Evolutionary conservation across 176 grass and related monocot genomes (phyloP).

Genomic region (Eragrostis curvula): DNA sequence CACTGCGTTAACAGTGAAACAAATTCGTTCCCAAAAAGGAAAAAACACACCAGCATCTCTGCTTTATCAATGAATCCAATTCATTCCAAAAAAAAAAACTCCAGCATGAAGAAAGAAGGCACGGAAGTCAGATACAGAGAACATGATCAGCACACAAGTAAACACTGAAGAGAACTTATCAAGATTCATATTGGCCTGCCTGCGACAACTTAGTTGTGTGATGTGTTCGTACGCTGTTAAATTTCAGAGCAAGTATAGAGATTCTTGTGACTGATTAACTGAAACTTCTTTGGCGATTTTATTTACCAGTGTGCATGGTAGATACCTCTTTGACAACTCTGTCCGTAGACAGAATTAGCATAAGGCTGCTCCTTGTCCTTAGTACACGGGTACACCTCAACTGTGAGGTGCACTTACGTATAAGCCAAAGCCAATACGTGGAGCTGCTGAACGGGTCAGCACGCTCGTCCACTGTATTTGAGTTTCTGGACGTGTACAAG

Average conservation of each 20-base stretch:
- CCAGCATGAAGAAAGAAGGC: too few relatives aligned
- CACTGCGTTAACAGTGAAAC: too few relatives aligned
- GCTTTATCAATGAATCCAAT: too few relatives aligned
- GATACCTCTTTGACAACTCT: neutral
- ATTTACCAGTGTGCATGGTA: neutral
- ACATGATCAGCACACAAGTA: neutral
- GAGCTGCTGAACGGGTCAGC: neutral
- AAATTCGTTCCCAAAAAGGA: too few relatives aligned
- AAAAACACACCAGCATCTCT: too few relatives aligned
- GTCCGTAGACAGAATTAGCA: too few relatives aligned
- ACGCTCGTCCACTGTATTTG: neutral
- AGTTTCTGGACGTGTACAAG: conserved; percentile 17
- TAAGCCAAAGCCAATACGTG: neutral
- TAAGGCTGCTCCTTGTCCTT: neutral
- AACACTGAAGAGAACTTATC: neutral
- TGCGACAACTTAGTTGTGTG: too few relatives aligned
- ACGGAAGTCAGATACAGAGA: neutral
- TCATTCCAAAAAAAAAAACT: too few relatives aligned
- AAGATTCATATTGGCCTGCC: neutral
- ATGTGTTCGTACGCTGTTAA: neutral
- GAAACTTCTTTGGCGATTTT: neutral
- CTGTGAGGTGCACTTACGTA: neutral
- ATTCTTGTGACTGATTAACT: neutral
- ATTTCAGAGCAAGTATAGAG: neutral
- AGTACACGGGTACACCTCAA: neutral